Conservation (phyloP, 2,329 filamentous ascomycete species). For the Aspergillus flavus region DNA sequence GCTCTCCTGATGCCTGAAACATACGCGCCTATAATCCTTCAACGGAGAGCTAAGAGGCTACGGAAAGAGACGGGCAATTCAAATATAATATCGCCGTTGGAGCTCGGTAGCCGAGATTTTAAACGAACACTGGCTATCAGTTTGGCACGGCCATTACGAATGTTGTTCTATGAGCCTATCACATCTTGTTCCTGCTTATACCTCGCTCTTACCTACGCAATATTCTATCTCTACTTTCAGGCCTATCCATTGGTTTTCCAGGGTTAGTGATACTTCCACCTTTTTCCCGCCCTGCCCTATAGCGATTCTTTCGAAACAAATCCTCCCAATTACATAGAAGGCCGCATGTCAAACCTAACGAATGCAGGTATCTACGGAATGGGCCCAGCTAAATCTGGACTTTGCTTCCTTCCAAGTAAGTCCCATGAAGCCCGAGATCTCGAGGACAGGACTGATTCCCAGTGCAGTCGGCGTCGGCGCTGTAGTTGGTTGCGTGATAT, state of each 20-base stretch:
- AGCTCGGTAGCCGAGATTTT: neutral
- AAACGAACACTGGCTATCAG: neutral
- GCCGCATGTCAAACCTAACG: neutral
- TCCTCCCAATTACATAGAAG: neutral
- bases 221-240: conserved; percentile 45
- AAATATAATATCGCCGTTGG: neutral
- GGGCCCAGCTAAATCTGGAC: neutral
- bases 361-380: conserved; percentile 3
- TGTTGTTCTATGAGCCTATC: conserved; percentile 11
- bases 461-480: neutral
- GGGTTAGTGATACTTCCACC: neutral
- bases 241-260: conserved; percentile 31
- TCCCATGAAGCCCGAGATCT: too few species aligned
- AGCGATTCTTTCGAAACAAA: neutral
- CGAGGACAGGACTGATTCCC: neutral
- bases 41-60: neutral
- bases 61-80: conserved; percentile 2
- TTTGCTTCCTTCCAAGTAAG: conserved; percentile 5
- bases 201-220: conserved; percentile 7
- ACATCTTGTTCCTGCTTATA: conserved; percentile 2
- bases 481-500: neutral
- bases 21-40: conserved; percentile 3
- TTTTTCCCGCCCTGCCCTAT: neutral
- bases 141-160: neutral
- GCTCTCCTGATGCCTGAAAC: conserved; percentile 3